Conservation (phyloP, 2,329 filamentous ascomycete genomes). For the Pseudodiploospora longispora region DNA sequence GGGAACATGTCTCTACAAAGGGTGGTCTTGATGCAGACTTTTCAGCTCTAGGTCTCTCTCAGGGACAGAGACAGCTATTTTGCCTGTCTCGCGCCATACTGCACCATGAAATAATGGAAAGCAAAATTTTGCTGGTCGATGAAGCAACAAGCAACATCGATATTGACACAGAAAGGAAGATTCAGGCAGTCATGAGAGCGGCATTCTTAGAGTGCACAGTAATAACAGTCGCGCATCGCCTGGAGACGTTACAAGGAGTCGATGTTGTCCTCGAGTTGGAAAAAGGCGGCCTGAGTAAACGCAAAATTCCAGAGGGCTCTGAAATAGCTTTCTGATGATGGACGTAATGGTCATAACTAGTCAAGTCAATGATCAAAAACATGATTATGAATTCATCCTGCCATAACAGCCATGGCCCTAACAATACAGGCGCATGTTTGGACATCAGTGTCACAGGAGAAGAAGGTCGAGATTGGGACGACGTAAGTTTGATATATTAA, state of each 20-base stretch:
- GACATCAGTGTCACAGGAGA: no score
- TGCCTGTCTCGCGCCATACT: constrained; percentile 53
- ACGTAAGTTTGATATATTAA: no score
- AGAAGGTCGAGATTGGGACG: no score
- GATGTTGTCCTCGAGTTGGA: constrained; percentile 22
- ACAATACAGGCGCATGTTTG: no score
- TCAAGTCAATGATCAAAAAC: no score
- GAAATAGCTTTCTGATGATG: no score
- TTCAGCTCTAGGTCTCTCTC: constrained; percentile 40
- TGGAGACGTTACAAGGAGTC: constrained; percentile 19
- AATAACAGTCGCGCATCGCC: constrained; percentile 21
- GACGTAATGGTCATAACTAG: no score
- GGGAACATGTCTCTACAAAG: constrained; percentile 20
- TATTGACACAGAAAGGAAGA: constrained; percentile 17
- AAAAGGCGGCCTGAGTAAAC: constrained; percentile 18
- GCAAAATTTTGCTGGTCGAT: constrained; percentile 18
- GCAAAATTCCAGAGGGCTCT: constrained; percentile 8
- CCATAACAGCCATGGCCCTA: no score
- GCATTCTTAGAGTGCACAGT: constrained; percentile 18
- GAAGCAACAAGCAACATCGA: constrained; percentile 26
- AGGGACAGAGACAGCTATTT: constrained; percentile 58
- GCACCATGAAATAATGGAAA: constrained; percentile 13
- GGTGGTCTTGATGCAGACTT: constrained; percentile 31
- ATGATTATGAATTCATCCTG: no score
- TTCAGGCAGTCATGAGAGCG: constrained; percentile 14